Base-by-base conservation (phyloP, 1,284 basidiomycete species). In the Neolentinus lepideus region DNA sequence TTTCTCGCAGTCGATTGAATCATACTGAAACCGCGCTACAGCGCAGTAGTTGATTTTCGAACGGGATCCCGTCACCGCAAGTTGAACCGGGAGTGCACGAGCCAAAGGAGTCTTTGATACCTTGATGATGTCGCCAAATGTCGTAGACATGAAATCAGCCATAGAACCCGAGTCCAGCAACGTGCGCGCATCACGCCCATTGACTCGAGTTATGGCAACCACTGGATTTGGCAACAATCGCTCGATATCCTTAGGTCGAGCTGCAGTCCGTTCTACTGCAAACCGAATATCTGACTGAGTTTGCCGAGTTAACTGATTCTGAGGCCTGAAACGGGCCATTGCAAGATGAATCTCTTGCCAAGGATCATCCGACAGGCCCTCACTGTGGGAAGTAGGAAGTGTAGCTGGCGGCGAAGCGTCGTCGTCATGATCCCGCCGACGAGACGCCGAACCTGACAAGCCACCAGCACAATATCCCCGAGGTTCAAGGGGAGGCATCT, bases 61-160 rank as follows among this genome's bases (percentile, higher is more conserved):
- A 3, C 58, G 12, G 1, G 65, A 64, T 3, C 69, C 66, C 19
- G 70, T 54, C 0, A 68, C 63, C 3, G 66, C 60, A 9, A 73
- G 52, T 51, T 72, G 70, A 0, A 73, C 54, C 0, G 63, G 59
- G 8, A 72, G 52, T 0, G 64, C 69, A 14, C 66, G 69, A 0
- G 47, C 54, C 0, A 72, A 47, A 1, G 58, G 55, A 0, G 62
- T 56, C 1, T 54, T 38, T 12, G 56, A 52, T 0, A 73, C 9
- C 1, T 62, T 59, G 0, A 75, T 53, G 52, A 74, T 70, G 51
- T 75, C 69, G 0, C 61, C 72, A 0, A 76, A 25, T 1, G 58
- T 68, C 0, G 67, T 68, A 1, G 71, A 76, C 52, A 78, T 63
- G 50, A 77, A 73, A 50, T 77, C 71, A 0, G 67, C 66, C 1